These are phyloP conservation scores for Paecilomyces formosus DNA, from an alignment of 2,329 filamentous ascomycete species.

Conservation along the genomic window DNA sequence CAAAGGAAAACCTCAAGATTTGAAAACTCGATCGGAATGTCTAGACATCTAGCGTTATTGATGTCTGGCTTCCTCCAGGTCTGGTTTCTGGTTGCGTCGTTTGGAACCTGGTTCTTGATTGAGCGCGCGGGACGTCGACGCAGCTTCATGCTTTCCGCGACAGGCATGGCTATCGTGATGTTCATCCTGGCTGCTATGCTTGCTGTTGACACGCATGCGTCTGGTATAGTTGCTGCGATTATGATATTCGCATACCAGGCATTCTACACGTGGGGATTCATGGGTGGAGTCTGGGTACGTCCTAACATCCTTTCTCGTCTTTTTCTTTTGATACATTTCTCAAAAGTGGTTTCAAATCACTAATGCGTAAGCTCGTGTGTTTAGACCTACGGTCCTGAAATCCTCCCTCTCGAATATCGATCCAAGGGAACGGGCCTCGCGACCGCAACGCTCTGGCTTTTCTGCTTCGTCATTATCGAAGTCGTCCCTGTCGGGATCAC, in stretches of 20 bases:
- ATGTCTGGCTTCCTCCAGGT: constrained; percentile 19
- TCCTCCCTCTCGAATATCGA: constrained; percentile 10
- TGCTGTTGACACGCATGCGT: constrained; percentile 4
- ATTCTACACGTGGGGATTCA: constrained; percentile 11
- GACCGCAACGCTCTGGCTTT: constrained; percentile 40
- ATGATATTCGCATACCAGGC: constrained; percentile 11
- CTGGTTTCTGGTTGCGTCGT: constrained; percentile 17
- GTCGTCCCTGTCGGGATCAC: constrained; percentile 38
- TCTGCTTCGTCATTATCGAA: constrained; percentile 49
- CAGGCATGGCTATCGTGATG: constrained; percentile 9
- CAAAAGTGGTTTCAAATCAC: too few species aligned
- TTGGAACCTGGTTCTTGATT: constrained; percentile 13
- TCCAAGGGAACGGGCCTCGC: constrained; percentile 9
- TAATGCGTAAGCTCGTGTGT: too few species aligned
- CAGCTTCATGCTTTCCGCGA: constrained; percentile 5
- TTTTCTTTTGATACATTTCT: too few species aligned
- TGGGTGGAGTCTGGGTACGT: constrained; percentile 11
- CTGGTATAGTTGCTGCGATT: constrained; percentile 7
- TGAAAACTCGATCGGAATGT: constrained; percentile 14
- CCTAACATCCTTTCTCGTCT: background rate
- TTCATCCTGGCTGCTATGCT: constrained; percentile 6
- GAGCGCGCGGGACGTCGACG: constrained; percentile 6
- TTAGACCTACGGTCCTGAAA: constrained; percentile 11
- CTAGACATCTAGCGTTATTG: constrained; percentile 13
- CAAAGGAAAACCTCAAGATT: constrained; percentile 5